phyloP scores from a whole-genome alignment of 129 eudicot species.

The Flaveria sonorensis region DNA sequence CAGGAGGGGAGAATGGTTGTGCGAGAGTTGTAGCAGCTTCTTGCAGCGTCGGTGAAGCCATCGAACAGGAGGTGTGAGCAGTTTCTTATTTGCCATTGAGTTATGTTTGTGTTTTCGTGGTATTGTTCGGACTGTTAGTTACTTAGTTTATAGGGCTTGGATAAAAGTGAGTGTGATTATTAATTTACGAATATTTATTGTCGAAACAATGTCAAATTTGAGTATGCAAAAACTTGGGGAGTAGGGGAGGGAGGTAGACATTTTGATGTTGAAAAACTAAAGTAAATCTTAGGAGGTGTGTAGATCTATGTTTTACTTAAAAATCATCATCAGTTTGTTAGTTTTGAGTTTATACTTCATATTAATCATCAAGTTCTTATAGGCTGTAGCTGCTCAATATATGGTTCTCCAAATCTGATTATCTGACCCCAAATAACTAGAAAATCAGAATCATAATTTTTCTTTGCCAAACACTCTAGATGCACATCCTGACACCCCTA shows the following conservation, averaged over 20 bases:
- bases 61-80: constrained; percentile 81
- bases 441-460: neutral
- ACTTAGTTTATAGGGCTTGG: neutral
- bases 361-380: neutral
- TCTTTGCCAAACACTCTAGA: constrained; percentile 6
- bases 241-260: neutral
- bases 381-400: neutral
- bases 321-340: neutral
- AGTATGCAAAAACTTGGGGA: neutral
- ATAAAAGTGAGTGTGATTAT: neutral
- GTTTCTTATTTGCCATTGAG: neutral
- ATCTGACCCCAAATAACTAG: neutral
- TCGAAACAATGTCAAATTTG: neutral
- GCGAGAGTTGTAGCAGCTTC: constrained; percentile 78
- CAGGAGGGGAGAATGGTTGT: constrained; percentile 72
- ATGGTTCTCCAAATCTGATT: neutral
- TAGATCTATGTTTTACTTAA: neutral
- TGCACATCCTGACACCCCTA: constrained; percentile 2
- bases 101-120: neutral
- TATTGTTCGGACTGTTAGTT: neutral
- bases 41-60: constrained; percentile 76
- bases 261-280: neutral
- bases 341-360: neutral
- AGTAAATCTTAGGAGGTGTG: neutral
- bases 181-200: neutral